Evolutionary conservation across 495 filamentous ascomycete species (phyloP).

Genomic region (Aspergillus ostianus): DNA sequence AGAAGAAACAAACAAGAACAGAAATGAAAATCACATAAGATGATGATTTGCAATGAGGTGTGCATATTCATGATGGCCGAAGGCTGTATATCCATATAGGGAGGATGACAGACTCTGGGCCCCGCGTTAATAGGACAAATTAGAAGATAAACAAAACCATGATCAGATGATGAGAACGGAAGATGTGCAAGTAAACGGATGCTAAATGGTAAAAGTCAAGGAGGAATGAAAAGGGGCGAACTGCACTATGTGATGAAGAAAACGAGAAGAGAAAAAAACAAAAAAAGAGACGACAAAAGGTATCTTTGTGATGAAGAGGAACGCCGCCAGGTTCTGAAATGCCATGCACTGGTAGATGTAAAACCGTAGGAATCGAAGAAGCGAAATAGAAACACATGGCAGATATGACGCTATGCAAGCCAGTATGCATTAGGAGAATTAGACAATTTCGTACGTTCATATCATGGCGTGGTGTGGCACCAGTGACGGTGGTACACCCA

Average conservation of each 20-base stretch:
- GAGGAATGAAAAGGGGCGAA: conserved; percentile 9
- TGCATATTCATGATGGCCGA: conserved; percentile 27
- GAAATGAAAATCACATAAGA: conserved; percentile 18
- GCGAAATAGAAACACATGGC: conserved; percentile 20
- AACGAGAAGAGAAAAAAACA: conserved; percentile 17
- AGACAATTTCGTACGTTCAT: conserved; percentile 32
- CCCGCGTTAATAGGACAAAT: conserved; percentile 18
- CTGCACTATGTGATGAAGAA: conserved; percentile 15
- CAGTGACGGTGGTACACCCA: conserved; percentile 98
- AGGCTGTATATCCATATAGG: conserved; percentile 28
- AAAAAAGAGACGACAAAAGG: conserved; percentile 38
- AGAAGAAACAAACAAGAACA: conserved; percentile 17
- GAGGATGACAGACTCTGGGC: conserved; percentile 20
- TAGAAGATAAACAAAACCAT: conserved; percentile 7
- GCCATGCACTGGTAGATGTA: conserved; percentile 42
- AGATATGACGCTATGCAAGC: conserved; percentile 47
- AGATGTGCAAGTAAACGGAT: background rate
- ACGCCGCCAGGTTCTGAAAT: conserved; percentile 46
- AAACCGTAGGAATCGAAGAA: conserved; percentile 28
- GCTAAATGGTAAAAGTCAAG: background rate
- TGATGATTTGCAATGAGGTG: conserved; percentile 4
- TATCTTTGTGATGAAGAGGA: conserved; percentile 44
- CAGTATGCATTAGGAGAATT: conserved; percentile 44
- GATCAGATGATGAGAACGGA: background rate
- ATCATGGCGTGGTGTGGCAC: conserved; percentile 75